Evolutionary conservation across 192 early-diverging fungal genomes (phyloP).

Genomic region (Chytriomyces confervae): DNA sequence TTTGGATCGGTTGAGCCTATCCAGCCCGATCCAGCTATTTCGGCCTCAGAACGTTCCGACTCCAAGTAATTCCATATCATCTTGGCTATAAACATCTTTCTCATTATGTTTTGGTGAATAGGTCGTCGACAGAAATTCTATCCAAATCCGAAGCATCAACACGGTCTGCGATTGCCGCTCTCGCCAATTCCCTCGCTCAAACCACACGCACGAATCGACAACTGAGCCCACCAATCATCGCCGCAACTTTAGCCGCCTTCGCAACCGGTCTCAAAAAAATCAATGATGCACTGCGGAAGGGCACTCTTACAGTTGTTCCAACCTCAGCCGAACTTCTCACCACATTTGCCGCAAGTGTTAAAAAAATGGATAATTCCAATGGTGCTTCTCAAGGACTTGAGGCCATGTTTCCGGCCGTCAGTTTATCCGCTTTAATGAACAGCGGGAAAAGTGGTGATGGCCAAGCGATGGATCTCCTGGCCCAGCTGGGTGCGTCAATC

Average conservation of each 20-base stretch:
- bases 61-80: no score
- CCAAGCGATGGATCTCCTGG: constrained; percentile 3
- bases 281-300: constrained; percentile 7
- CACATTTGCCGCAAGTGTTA: constrained; percentile 25
- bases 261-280: constrained; percentile 31
- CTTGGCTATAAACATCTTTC: no score
- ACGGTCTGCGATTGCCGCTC: constrained; percentile 8
- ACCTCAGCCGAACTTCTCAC: constrained; percentile 16
- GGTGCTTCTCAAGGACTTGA: neutral
- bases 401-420: neutral
- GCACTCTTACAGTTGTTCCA: neutral
- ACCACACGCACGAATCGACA: neutral
- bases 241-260: constrained; percentile 28
- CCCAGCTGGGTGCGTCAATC: constrained; percentile 6
- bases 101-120: no score
- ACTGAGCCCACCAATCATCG: constrained; percentile 9
- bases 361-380: neutral
- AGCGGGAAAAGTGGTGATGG: neutral
- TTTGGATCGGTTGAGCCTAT: neutral
- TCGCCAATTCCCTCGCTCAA: constrained; percentile 30
- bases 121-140: no score
- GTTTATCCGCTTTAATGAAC: neutral
- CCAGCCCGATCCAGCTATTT: neutral
- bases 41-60: no score
- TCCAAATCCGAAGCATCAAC: constrained; percentile 14